Conservation (phyloP, 1,284 basidiomycete species). For the Boletus subluridellus region DNA sequence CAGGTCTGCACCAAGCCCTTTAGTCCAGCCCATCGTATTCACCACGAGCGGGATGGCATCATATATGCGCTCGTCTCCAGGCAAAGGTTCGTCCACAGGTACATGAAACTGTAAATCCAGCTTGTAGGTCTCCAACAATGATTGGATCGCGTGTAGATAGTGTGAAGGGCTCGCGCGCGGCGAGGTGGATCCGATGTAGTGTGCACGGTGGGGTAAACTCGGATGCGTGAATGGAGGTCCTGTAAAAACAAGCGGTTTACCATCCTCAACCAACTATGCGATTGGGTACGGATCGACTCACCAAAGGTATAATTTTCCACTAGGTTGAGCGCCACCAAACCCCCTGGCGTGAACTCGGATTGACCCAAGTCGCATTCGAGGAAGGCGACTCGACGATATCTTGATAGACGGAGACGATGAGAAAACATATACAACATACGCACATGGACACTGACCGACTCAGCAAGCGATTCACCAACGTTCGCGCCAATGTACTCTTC, state of each 20-base stretch:
- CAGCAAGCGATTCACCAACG: slow-evolving; percentile 70
- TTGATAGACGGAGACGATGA: slow-evolving; percentile 25
- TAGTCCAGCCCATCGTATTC: slow-evolving; percentile 97
- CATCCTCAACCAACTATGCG: neutral
- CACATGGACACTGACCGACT: slow-evolving; percentile 41
- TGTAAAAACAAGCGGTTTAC: slow-evolving; percentile 29
- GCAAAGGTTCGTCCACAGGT: slow-evolving; percentile 23
- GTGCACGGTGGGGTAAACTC: slow-evolving; percentile 65
- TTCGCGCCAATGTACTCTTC: slow-evolving; percentile 84
- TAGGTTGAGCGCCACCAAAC: slow-evolving; percentile 79
- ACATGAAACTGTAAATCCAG: slow-evolving; percentile 62
- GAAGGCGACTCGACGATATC: slow-evolving; percentile 76
- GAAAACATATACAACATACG: neutral
- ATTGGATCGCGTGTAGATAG: slow-evolving; percentile 70
- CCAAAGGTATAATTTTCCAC: slow-evolving; percentile 69
- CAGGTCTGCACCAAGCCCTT: slow-evolving; percentile 88
- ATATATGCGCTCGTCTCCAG: slow-evolving; percentile 40
- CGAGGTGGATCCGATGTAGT: slow-evolving; percentile 80
- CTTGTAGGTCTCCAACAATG: slow-evolving; percentile 69
- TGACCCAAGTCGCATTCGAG: slow-evolving; percentile 94
- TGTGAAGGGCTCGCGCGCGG: slow-evolving; percentile 77
- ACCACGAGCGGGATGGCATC: slow-evolving; percentile 81
- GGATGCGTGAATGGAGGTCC: slow-evolving; percentile 86
- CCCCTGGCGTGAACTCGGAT: slow-evolving; percentile 88
- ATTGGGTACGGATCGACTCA: slow-evolving; percentile 30